These are phyloP conservation scores for Septoria petroselini DNA, from an alignment of 2,329 filamentous ascomycete species.

Conservation along the genomic window DNA sequence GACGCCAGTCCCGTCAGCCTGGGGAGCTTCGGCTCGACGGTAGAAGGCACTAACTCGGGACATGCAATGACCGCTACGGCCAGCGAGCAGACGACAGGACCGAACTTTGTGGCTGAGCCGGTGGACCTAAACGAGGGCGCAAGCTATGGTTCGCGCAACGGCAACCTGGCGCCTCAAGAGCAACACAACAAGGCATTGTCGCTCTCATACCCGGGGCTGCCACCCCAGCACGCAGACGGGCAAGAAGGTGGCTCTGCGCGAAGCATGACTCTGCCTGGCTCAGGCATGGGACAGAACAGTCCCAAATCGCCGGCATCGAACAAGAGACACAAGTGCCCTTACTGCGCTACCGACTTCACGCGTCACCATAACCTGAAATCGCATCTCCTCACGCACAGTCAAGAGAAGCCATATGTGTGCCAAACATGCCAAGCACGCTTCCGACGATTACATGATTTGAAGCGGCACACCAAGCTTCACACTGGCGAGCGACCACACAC, in stretches of 20 bases:
- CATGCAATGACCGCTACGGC: constrained; percentile 46
- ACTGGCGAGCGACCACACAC: constrained; percentile 94
- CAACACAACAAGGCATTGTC: constrained; percentile 55
- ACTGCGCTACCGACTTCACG: constrained; percentile 95
- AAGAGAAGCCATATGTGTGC: constrained; percentile 96
- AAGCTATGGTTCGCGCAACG: constrained; percentile 30
- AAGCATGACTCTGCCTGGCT: constrained; percentile 58
- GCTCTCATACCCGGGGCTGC: constrained; percentile 63
- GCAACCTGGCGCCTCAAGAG: constrained; percentile 28
- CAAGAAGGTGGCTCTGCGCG: constrained; percentile 54
- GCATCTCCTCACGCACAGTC: constrained; percentile 92
- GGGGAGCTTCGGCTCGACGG: constrained; percentile 51
- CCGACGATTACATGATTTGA: constrained; percentile 86
- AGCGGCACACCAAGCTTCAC: constrained; percentile 93
- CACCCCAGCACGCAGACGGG: constrained; percentile 44
- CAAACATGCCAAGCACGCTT: constrained; percentile 92
- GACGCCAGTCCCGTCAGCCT: constrained; percentile 55
- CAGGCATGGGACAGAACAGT: constrained; percentile 46
- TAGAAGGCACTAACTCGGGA: constrained; percentile 46
- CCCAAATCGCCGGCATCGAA: constrained; percentile 62
- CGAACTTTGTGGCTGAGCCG: constrained; percentile 36
- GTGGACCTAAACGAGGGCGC: constrained; percentile 40
- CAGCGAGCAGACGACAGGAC: constrained; percentile 44
- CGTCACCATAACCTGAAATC: constrained; percentile 97
- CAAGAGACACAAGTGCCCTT: constrained; percentile 95